Conservation (phyloP, 768 basidiomycete genomes). For the Auriscalpium microsporum region DNA sequence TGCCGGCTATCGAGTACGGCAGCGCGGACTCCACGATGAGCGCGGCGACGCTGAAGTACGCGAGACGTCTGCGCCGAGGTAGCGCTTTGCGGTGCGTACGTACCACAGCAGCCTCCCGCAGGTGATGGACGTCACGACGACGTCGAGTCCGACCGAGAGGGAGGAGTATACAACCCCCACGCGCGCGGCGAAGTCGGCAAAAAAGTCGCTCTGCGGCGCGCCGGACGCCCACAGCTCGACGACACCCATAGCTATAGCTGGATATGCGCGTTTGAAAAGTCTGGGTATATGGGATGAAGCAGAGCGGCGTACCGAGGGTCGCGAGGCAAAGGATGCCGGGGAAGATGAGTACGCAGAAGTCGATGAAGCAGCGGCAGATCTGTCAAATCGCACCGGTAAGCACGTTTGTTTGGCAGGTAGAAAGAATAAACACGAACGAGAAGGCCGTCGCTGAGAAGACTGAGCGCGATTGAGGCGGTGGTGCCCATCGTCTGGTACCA, state of each 20-base stretch:
- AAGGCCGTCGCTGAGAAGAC: constrained; percentile 30
- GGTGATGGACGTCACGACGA: neutral
- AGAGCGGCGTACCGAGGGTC: constrained; percentile 6
- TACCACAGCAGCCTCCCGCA: neutral
- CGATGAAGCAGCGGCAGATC: neutral
- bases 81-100: neutral
- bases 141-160: neutral
- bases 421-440: constrained; percentile 13
- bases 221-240: neutral
- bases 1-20: neutral
- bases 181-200: neutral
- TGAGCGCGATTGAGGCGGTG: constrained; percentile 18
- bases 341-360: neutral
- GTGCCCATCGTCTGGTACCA: constrained; percentile 27
- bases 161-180: neutral
- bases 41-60: neutral
- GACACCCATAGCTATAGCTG: neutral
- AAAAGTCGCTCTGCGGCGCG: neutral
- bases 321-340: neutral
- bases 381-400: neutral
- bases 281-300: constrained; percentile 6
- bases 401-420: neutral
- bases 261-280: too few species aligned
- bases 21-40: neutral
- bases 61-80: neutral